Percentiles rank a stretch among this genome's conserved stretches.
These are phyloP conservation scores for Diplodia mutila DNA, from an alignment of 2,329 filamentous ascomycete species.

Conservation along the genomic window DNA sequence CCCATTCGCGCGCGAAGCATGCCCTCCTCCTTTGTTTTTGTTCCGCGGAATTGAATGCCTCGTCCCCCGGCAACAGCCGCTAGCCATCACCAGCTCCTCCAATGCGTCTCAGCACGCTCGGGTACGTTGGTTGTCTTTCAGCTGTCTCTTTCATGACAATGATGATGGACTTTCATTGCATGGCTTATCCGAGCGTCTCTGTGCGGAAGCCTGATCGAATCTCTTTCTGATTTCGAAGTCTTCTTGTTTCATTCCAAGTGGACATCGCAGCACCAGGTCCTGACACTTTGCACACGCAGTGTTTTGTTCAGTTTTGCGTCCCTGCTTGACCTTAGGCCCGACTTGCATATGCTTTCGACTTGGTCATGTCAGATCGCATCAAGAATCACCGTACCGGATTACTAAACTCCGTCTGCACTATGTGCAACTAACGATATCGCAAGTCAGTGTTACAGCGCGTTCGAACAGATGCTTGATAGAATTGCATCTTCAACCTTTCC, in stretches of 20 bases:
- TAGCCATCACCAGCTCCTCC: background rate
- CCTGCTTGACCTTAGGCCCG: background rate
- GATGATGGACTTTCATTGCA: conserved; percentile 10
- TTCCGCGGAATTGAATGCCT: background rate
- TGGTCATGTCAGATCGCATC: background rate
- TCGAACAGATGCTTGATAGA: background rate
- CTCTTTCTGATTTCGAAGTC: background rate
- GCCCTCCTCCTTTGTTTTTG: conserved; percentile 11
- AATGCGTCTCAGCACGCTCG: background rate
- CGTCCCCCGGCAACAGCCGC: background rate
- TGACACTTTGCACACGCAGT: background rate
- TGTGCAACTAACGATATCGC: background rate
- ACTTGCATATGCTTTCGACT: background rate
- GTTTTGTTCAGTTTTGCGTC: background rate
- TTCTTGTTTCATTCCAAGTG: background rate
- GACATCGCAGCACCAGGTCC: background rate
- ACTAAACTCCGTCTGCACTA: background rate
- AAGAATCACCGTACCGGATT: background rate
- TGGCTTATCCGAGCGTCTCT: conserved; percentile 20
- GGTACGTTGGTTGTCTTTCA: background rate
- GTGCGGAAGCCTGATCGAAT: conserved; percentile 14
- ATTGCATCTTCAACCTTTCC: too few species aligned
- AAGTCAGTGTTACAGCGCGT: background rate
- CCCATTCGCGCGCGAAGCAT: conserved; percentile 2
- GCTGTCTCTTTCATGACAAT: background rate